Conservation (phyloP, 2,329 filamentous ascomycete genomes). For the Pyrenochaeta sp. region DNA sequence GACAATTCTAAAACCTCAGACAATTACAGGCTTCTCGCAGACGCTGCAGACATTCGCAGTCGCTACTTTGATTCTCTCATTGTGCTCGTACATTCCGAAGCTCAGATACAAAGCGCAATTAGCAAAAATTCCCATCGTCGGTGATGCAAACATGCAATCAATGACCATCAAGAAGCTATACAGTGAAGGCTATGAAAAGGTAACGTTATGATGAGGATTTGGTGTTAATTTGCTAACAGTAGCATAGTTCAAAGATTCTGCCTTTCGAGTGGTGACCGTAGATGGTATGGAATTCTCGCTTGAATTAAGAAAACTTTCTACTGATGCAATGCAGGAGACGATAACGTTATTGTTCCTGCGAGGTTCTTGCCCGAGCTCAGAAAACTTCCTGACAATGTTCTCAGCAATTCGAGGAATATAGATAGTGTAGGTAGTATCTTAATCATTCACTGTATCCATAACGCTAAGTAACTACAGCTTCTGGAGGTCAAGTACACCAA, state of each 20-base stretch:
- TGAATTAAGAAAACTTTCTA: not conserved
- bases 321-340: conserved; percentile 28
- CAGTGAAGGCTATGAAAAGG: conserved; percentile 38
- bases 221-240: not conserved
- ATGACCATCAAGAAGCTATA: conserved; percentile 36
- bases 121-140: conserved; percentile 33
- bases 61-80: conserved; percentile 34
- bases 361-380: conserved; percentile 43
- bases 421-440: conserved; percentile 20
- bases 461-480: conserved; percentile 24
- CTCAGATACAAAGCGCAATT: conserved; percentile 32
- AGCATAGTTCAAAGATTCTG: conserved; percentile 39
- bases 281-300: conserved; percentile 19
- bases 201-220: conserved; percentile 1
- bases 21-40: conserved; percentile 23
- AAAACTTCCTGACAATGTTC: conserved; percentile 42
- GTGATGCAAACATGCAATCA: conserved; percentile 5
- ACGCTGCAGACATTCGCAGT: conserved; percentile 33
- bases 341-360: conserved; percentile 37
- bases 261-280: conserved; percentile 30
- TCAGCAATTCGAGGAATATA: conserved; percentile 42
- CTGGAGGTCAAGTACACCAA: conserved; percentile 45
- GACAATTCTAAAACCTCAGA: no score
- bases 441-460: not conserved
- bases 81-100: conserved; percentile 29